Base-by-base conservation (phyloP, 768 basidiomycete genomes). In the Tephrocybe sp. region DNA sequence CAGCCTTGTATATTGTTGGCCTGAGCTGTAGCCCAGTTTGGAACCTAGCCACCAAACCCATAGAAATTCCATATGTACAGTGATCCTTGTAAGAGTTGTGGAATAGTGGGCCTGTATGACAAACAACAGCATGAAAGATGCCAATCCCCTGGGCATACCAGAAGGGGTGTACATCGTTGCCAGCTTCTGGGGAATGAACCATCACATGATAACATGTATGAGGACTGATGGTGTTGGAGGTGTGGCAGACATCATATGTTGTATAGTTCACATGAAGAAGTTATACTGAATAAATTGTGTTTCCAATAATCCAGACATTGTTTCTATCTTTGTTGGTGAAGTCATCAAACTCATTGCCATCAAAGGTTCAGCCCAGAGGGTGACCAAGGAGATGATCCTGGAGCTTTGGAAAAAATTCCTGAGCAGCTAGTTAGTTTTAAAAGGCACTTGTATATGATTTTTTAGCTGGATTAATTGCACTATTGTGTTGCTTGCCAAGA, bases 181-280 rank as follows among this genome's bases (percentile, higher is more conserved):
- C 44, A 3, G 35, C 31, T n/a, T 65, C 60, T 5, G 56, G 52
- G 8, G 65, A 54, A 2, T 55, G 46, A 6, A 71, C 59, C 61
- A 71, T 74, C 15, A 80, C 44, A 28, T 76, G 60, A 1, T 60
- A 41, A 16, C 76, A 66, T 0, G 61, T 70, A 0, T 55, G 37
- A 9, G 70, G 66, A 37, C 77, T 76, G 45, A 79, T 57, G 0
- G 59, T 53, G 46, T 82, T 77, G 49, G 76, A 71, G 4, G 55
- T 54, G 1, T 69, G 65, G 1, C 69, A 65, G 11, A 74, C 41
- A 50, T 80, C 71, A 51, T 79, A 80, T 0, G 72, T 72, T 0
- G 74, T 76, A 44, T 71, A 76, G 54, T 76, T 68, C 46, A 77
- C 46, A 0, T 61, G 64, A 8, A 71, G 16, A n/a, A 54, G 54